Evolutionary conservation across 257 asterid genomes (phyloP).

Genomic region (Orobanche coerulescens): DNA sequence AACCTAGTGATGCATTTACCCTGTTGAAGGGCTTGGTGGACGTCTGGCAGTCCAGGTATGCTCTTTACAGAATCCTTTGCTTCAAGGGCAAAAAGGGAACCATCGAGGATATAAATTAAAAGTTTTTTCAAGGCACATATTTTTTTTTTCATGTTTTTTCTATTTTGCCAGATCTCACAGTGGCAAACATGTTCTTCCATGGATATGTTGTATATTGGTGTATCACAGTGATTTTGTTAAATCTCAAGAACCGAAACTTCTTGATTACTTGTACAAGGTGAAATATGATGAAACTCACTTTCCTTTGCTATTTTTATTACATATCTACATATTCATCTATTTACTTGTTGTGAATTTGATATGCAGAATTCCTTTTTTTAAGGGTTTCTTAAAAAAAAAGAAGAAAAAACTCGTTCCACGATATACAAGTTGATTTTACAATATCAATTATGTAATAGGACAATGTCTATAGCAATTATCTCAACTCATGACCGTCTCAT

Average conservation of each 20-base stretch:
- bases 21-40: slow-evolving; percentile 52
- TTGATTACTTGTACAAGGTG: slow-evolving; percentile 78
- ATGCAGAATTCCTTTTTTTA: no score
- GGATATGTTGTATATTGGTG: slow-evolving; percentile 69
- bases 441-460: no score
- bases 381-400: no score
- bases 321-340: neutral
- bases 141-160: slow-evolving; percentile 9
- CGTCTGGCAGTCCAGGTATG: slow-evolving; percentile 75
- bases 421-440: no score
- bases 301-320: neutral
- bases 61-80: slow-evolving; percentile 5
- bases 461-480: no score
- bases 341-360: neutral
- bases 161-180: slow-evolving; percentile 41
- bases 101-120: no score
- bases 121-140: neutral
- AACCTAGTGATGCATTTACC: slow-evolving; percentile 50
- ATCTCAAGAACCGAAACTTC: slow-evolving; percentile 59
- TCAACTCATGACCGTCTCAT: no score
- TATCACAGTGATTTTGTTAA: slow-evolving; percentile 51
- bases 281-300: slow-evolving; percentile 1
- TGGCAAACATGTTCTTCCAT: slow-evolving; percentile 60
- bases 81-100: neutral
- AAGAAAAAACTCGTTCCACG: no score